A percentile compares a stretch with the other conserved stretches of the same genome.
phyloP scores from a whole-genome alignment of 2,329 filamentous ascomycete genomes.

The Nigrospora oryzae region DNA sequence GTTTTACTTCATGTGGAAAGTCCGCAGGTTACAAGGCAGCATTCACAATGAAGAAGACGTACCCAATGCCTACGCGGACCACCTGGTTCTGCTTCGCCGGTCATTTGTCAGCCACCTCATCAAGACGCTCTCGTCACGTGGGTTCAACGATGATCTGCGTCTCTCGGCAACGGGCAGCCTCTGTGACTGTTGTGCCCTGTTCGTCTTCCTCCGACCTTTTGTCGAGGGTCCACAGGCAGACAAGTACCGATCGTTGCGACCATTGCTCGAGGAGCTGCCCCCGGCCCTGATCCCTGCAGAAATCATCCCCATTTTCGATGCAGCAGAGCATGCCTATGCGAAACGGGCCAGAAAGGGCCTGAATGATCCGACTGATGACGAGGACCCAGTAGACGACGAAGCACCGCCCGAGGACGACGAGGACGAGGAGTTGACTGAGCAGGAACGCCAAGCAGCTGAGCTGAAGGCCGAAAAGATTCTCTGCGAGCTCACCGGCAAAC shows the following conservation, averaged over 20 bases:
- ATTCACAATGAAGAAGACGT: conserved; percentile 48
- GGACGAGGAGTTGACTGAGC: conserved; percentile 43
- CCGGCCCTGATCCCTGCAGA: conserved; percentile 52
- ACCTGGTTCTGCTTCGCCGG: conserved; percentile 46
- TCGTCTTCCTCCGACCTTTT: conserved; percentile 59
- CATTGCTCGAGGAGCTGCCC: conserved; percentile 62
- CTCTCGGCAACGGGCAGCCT: conserved; percentile 67
- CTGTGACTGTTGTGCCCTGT: conserved; percentile 75
- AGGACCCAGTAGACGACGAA: conserved; percentile 59
- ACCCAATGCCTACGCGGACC: conserved; percentile 49
- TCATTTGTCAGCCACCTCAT: conserved; percentile 56
- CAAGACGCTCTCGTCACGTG: conserved; percentile 57
- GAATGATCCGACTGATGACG: conserved; percentile 60
- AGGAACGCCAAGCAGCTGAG: conserved; percentile 53
- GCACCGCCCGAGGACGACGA: conserved; percentile 53
- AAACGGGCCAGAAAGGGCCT: conserved; percentile 56
- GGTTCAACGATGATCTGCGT: conserved; percentile 69
- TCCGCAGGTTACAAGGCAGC: conserved; percentile 48
- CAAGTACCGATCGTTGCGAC: conserved; percentile 45
- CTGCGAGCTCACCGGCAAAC: conserved; percentile 77
- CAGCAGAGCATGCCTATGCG: conserved; percentile 70
- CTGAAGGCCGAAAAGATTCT: conserved; percentile 77
- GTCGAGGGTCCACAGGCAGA: conserved; percentile 35
- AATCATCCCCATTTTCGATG: conserved; percentile 69
- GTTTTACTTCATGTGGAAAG: conserved; percentile 96